Percentiles rank a stretch among this genome's conserved stretches.
These are phyloP conservation scores for Xylaria bambusicola DNA, from an alignment of 495 filamentous ascomycete genomes.

Conservation along the genomic window DNA sequence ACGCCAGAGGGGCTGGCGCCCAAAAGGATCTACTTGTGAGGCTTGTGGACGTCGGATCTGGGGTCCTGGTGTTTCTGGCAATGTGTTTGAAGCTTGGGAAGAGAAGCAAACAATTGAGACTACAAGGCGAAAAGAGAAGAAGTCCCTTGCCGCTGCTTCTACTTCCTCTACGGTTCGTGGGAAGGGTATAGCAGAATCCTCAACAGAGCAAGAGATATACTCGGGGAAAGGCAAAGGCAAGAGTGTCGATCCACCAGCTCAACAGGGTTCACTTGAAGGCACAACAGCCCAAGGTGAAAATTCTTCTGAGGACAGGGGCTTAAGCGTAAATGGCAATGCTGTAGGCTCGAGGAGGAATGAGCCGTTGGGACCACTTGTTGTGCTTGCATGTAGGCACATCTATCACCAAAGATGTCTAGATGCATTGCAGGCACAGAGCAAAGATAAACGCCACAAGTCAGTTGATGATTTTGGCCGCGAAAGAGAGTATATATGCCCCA, in stretches of 20 bases:
- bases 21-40: conserved; percentile 82
- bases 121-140: conserved; percentile 38
- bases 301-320: conserved; percentile 5
- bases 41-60: conserved; percentile 80
- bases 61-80: conserved; percentile 81
- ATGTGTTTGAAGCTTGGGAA: conserved; percentile 82
- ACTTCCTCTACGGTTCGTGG: conserved; percentile 27
- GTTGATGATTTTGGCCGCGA: conserved; percentile 41
- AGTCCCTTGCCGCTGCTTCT: conserved; percentile 23
- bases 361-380: conserved; percentile 52
- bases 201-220: conserved; percentile 23
- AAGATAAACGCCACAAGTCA: conserved; percentile 29
- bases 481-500: conserved; percentile 55
- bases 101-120: conserved; percentile 55
- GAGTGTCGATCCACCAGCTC: conserved; percentile 27
- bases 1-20: conserved; percentile 87
- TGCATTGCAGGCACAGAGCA: conserved; percentile 46
- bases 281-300: conserved; percentile 13
- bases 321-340: conserved; percentile 20
- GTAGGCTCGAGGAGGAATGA: conserved; percentile 24
- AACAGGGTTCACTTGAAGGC: conserved; percentile 10
- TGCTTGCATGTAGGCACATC: conserved; percentile 63
- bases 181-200: conserved; percentile 32
- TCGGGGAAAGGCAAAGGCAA: conserved; percentile 39
- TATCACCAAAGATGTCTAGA: conserved; percentile 65